Evolutionary conservation across 768 basidiomycete species (phyloP), one percentile per base, ranked within the genome.

Genomic region (Lactifluus hygrophoroides): DNA sequence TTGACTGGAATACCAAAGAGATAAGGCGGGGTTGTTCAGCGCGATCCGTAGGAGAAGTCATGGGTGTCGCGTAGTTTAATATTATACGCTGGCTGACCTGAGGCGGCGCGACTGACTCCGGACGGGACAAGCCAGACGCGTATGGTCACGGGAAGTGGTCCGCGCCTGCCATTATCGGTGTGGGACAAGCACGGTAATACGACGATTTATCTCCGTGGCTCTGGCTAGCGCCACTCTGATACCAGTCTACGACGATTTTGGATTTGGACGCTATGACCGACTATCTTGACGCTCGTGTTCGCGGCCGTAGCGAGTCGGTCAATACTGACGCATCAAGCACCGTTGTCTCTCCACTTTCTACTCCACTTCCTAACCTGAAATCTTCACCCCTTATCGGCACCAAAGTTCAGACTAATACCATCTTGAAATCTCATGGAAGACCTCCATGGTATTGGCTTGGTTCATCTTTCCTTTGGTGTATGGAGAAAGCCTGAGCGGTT

Each of bases 391-490:
- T 58, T 34, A 27, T 58, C 30, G 40, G 14, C 27, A 49, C 57
- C 8, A 63, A 72, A 56, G 62, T 69, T 5, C 84, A 73, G 65
- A 81, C 90, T 74, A 93, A 92, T 66, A 88, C 82, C 2, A 75
- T 93, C 25, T 73, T 93, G 35, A 86, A 84, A 48, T 89, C 88
- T 34, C 90, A 93, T 72, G 90, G 90, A 49, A 79, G 90, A 47
- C 88, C 88, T 48, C 89, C 90, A 66, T 92, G 90, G 90, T 90
- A 70, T 55, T 44, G 10, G 14, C 25, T 34, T 62, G 47, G 16
- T n/a, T 6, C 37, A 42, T 52, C 42, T 27, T 37, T 17, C 63
- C 55, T n/a, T n/a, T n/a, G n/a, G n/a, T 21, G 52, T 30, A 19
- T 40, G 38, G 16, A 63, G 35, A 61, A 46, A 48, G 63, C 30